These are phyloP conservation scores for Wallacemonas sp. DNA, from an alignment of 208 protist species.

Conservation along the genomic window DNA sequence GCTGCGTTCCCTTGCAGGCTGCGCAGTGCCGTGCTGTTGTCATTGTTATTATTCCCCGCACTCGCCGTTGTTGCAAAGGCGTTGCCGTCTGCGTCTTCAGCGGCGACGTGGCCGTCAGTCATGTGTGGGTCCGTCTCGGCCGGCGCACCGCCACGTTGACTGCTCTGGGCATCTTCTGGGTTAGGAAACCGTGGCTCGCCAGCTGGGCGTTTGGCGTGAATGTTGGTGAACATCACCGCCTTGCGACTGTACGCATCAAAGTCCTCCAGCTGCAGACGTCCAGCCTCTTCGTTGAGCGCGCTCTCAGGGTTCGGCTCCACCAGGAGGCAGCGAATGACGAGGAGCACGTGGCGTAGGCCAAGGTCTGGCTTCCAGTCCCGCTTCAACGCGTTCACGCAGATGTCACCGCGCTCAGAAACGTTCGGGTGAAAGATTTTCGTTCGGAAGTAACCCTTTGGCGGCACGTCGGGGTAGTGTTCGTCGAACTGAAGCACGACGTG, in stretches of 20 bases:
- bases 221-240: conserved; percentile 77
- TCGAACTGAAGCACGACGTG: conserved; percentile 91
- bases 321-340: conserved; percentile 96
- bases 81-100: neutral
- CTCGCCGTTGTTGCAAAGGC: too few relatives aligned
- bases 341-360: conserved; percentile 95
- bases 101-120: too few relatives aligned
- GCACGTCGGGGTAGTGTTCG: conserved; percentile 93
- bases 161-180: conserved; percentile 20
- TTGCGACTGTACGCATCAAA: conserved; percentile 88
- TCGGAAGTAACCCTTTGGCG: conserved; percentile 97
- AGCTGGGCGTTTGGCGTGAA: conserved; percentile 62
- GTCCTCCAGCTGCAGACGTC: conserved; percentile 96
- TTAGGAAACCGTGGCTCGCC: conserved; percentile 34
- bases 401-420: conserved; percentile 96
- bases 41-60: neutral
- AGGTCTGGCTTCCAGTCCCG: conserved; percentile 95
- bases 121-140: conserved; percentile 22
- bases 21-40: conserved; percentile 15
- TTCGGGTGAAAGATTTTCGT: conserved; percentile 99
- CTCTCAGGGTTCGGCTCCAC: conserved; percentile 98
- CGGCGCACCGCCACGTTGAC: conserved; percentile 6
- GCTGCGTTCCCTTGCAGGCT: conserved; percentile 21
- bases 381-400: conserved; percentile 99
- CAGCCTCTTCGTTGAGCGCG: conserved; percentile 98